Base-by-base conservation (phyloP, 2,329 filamentous ascomycete species). In the Elsinoe ampelina region DNA sequence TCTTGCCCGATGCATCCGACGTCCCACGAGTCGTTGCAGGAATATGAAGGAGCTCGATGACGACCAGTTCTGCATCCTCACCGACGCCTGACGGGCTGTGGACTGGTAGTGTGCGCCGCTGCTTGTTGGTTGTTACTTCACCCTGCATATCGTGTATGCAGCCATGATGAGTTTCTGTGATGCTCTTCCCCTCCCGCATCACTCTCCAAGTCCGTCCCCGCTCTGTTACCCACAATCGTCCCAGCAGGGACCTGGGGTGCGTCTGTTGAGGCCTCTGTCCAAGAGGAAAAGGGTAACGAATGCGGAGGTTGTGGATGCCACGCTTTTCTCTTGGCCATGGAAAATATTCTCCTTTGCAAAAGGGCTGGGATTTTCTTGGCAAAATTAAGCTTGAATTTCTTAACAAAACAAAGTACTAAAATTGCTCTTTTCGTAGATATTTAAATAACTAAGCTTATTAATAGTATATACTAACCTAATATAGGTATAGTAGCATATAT, bases 21-120 rank as follows among this genome's bases (percentile, higher is more conserved):
- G 11, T 50, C 45, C 26, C 45, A 50, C 45, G 22, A 50, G 45
- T 50, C 45, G 34, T 26, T 30, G 45, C 13, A 50, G 45, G 45
- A 50, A 34, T 34, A 50, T 50, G 15, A n/a, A 50, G 30, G 45
- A 50, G 30, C 17, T 26, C 17, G 13, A 50, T 50, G 45, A 50
- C 45, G 45, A 50, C 45, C 30, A 2, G 11, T 50, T 22, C 45
- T 50, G 45, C 45, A 50, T 50, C 45, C 45, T 50, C 19, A 15
- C 45, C 45, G 30, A 26, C 45, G 45, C 45, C 45, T 50, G 26
- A 50, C 19, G 30, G 17, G 11, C 17, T 34, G 13, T 5, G 13
- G 10, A 19, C n/a, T 15, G 13, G 30, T 35, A 5, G 26, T 50
- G 6, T 35, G 45, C 30, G 43, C 43, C 43, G 19, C 43, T 32